A percentile compares a stretch with the other conserved stretches of the same genome.
Evolutionary conservation across 495 filamentous ascomycete genomes (phyloP).

Genomic region (Trypethelium eluteriae): DNA sequence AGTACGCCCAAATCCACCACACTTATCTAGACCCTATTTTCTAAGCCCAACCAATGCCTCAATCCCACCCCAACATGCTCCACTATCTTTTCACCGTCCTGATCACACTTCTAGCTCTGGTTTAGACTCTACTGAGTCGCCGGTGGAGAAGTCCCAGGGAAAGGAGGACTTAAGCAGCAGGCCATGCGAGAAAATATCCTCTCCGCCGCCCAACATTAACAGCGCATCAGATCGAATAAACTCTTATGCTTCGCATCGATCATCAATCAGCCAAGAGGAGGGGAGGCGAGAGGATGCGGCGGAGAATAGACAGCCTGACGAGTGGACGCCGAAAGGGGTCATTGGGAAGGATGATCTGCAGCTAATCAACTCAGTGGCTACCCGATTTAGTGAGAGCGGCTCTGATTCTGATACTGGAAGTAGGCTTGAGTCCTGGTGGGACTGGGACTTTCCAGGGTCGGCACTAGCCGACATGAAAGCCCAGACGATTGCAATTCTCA

Average conservation of each 20-base stretch:
- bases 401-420: background rate
- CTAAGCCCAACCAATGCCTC: slow-evolving; percentile 27
- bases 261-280: slow-evolving; percentile 33
- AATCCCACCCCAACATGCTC: slow-evolving; percentile 34
- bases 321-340: background rate
- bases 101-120: slow-evolving; percentile 24
- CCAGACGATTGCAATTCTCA: background rate
- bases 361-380: background rate
- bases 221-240: background rate
- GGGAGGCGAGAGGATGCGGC: slow-evolving; percentile 49
- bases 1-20: slow-evolving; percentile 12
- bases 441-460: background rate
- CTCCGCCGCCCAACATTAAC: slow-evolving; percentile 16
- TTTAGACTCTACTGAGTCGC: slow-evolving; percentile 28
- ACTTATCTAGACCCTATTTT: slow-evolving; percentile 2
- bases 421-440: background rate
- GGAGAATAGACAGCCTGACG: background rate
- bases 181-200: slow-evolving; percentile 26
- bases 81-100: slow-evolving; percentile 36
- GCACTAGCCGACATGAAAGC: background rate
- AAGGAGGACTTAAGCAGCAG: background rate
- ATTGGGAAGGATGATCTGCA: background rate
- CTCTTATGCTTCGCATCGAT: slow-evolving; percentile 13
- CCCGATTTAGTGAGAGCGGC: background rate
- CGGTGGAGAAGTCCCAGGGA: background rate